These are phyloP conservation scores for Malassezia sympodialis DNA, from an alignment of 1,284 basidiomycete genomes.

Conservation along the genomic window DNA sequence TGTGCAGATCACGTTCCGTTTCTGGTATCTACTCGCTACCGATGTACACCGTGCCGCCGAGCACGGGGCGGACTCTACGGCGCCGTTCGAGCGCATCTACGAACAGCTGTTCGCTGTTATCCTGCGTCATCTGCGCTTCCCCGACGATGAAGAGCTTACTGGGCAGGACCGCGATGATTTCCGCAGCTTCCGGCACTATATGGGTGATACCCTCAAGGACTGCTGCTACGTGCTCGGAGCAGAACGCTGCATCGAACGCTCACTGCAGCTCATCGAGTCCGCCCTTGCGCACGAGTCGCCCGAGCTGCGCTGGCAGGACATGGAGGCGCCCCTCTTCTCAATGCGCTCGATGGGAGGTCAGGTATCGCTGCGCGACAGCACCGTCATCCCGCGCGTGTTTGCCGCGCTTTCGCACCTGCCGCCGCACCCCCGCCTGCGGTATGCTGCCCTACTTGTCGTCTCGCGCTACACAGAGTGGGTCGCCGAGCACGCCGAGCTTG, in stretches of 20 bases:
- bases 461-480: slow-evolving; percentile 97
- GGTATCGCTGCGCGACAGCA: slow-evolving; percentile 71
- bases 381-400: slow-evolving; percentile 86
- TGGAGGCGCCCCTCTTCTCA: slow-evolving; percentile 94
- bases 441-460: slow-evolving; percentile 87
- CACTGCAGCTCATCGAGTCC: slow-evolving; percentile 68
- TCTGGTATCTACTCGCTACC: slow-evolving; percentile 68
- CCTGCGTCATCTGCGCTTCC: slow-evolving; percentile 85
- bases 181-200: slow-evolving; percentile 86
- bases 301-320: slow-evolving; percentile 70
- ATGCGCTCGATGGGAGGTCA: slow-evolving; percentile 97
- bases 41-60: slow-evolving; percentile 17
- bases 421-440: slow-evolving; percentile 78
- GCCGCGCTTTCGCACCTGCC: slow-evolving; percentile 84
- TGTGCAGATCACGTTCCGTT: slow-evolving; percentile 93
- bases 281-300: slow-evolving; percentile 55
- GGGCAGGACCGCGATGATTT: slow-evolving; percentile 88
- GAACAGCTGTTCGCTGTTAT: slow-evolving; percentile 72
- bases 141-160: slow-evolving; percentile 60
- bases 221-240: slow-evolving; percentile 90
- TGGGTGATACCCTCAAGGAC: slow-evolving; percentile 98
- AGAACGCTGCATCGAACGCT: slow-evolving; percentile 67
- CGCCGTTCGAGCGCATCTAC: slow-evolving; percentile 68
- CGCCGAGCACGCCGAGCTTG: slow-evolving; percentile 75
- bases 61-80: slow-evolving; percentile 21